phyloP scores from a whole-genome alignment of 805 yeast genomes.

The Debaryomyces castellii region DNA sequence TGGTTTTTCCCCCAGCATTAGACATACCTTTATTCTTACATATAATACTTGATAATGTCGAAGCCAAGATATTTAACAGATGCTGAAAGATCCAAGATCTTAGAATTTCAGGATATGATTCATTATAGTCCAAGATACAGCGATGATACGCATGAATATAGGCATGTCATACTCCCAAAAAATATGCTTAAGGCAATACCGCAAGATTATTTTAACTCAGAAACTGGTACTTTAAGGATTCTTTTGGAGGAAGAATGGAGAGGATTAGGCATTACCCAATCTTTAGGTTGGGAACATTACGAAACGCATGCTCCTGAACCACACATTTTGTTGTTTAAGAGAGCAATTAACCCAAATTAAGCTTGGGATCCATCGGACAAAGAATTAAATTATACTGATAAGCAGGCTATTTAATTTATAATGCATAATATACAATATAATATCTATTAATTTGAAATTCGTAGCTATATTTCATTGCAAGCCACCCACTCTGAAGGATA shows the following conservation, averaged over 20 bases:
- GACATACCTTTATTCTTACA: not conserved
- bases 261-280: slow-evolving; percentile 95
- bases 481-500: no score
- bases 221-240: slow-evolving; percentile 90
- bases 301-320: slow-evolving; percentile 99
- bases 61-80: slow-evolving; percentile 76
- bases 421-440: not conserved
- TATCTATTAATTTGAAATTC: not conserved
- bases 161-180: slow-evolving; percentile 97
- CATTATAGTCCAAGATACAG: slow-evolving; percentile 93
- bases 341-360: slow-evolving; percentile 58
- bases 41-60: slow-evolving; percentile 25
- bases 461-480: no score
- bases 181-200: slow-evolving; percentile 94
- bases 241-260: slow-evolving; percentile 97
- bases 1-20: not conserved
- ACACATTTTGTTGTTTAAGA: slow-evolving; percentile 80
- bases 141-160: slow-evolving; percentile 88
- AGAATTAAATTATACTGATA: not conserved
- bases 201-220: slow-evolving; percentile 87
- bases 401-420: not conserved
- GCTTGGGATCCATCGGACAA: slow-evolving; percentile 10
- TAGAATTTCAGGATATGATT: slow-evolving; percentile 89
- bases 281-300: slow-evolving; percentile 96
- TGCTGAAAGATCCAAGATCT: slow-evolving; percentile 78